A percentile compares a stretch with the other conserved stretches of the same genome.
phyloP scores from a whole-genome alignment of 1,284 basidiomycete species.

The Marasmius tenuissimus region DNA sequence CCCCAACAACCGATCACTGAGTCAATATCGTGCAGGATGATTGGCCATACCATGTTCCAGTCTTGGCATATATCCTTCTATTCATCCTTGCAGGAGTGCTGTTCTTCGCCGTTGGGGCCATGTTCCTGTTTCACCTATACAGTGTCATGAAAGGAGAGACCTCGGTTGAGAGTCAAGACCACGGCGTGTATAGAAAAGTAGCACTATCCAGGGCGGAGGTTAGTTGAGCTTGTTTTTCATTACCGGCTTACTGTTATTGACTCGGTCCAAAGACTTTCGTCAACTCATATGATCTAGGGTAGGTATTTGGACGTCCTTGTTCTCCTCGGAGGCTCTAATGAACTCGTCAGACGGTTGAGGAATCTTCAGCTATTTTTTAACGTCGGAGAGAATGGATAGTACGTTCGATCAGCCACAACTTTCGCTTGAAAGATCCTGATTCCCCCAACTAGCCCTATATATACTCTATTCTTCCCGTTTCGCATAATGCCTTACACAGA shows the following conservation, averaged over 20 bases:
- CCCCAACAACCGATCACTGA: background rate
- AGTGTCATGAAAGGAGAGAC: conserved; percentile 83
- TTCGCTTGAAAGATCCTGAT: background rate
- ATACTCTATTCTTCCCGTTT: conserved; percentile 81
- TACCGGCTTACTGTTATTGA: conserved; percentile 1
- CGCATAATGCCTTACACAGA: conserved; percentile 83
- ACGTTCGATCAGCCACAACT: conserved; percentile 30
- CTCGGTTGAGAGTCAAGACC: conserved; percentile 88
- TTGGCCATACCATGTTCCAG: conserved; percentile 72
- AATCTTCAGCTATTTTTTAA: conserved; percentile 93
- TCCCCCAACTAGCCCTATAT: conserved; percentile 51
- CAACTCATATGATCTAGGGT: conserved; percentile 93
- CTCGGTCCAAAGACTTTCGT: conserved; percentile 60
- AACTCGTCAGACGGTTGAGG: conserved; percentile 22
- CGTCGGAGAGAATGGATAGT: conserved; percentile 80
- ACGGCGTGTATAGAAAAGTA: conserved; percentile 73
- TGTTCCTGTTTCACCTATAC: conserved; percentile 82
- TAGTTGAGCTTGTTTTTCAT: conserved; percentile 19
- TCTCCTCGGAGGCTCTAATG: background rate
- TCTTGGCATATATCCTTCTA: conserved; percentile 68
- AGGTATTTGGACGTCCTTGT: conserved; percentile 16
- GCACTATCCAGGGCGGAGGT: conserved; percentile 76
- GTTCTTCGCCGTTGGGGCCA: conserved; percentile 78
- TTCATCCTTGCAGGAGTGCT: conserved; percentile 80
- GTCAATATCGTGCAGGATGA: conserved; percentile 23